Conservation (phyloP, 2,329 filamentous ascomycete species). For the Apiospora aurea region DNA sequence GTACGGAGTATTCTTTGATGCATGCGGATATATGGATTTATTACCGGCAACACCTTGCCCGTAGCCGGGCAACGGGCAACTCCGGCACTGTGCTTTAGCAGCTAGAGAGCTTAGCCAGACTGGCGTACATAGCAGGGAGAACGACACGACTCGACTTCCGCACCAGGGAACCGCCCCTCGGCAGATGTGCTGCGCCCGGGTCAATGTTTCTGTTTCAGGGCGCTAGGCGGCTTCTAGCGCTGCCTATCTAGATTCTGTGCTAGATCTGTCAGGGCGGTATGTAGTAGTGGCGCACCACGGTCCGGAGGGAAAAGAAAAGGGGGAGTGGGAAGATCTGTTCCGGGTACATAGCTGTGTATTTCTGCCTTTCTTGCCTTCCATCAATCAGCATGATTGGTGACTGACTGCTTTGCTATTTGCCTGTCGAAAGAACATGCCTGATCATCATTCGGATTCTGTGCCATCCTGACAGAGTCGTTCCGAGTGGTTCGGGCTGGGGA, state of each 20-base stretch:
- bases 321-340: neutral
- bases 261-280: constrained; percentile 16
- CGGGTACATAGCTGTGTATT: too few relatives aligned
- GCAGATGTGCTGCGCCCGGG: neutral
- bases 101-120: neutral
- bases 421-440: neutral
- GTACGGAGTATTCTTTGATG: too few relatives aligned
- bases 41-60: neutral
- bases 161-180: constrained; percentile 1
- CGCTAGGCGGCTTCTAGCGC: constrained; percentile 11
- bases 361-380: neutral
- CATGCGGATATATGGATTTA: neutral
- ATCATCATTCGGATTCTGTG: neutral
- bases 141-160: neutral
- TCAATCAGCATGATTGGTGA: neutral
- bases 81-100: neutral
- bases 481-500: neutral
- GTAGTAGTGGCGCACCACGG: constrained; percentile 6
- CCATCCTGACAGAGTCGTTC: neutral
- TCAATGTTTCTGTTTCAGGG: constrained; percentile 4
- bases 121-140: neutral
- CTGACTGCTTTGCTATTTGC: neutral
- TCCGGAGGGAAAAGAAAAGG: neutral
- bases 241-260: neutral
- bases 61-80: neutral